These are phyloP conservation scores for Stropharia rugosoannulata DNA, from an alignment of 768 basidiomycete species.

Conservation along the genomic window DNA sequence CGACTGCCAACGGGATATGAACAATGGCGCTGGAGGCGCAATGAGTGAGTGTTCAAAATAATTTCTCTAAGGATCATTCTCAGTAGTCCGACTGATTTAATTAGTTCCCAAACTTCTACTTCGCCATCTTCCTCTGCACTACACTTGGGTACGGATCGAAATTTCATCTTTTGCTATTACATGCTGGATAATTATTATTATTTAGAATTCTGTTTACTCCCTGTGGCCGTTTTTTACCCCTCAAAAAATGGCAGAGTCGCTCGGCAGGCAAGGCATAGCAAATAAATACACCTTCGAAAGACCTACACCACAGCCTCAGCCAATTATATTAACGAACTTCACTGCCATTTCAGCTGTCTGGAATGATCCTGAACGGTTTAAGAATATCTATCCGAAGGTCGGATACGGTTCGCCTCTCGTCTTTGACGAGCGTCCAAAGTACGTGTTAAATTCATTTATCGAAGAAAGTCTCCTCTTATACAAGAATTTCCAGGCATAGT, in stretches of 20 bases:
- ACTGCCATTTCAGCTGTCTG: constrained; percentile 27
- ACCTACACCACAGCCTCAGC: constrained; percentile 21
- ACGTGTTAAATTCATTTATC: background rate
- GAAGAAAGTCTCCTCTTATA: background rate
- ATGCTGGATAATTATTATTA: constrained; percentile 17
- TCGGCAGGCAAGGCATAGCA: constrained; percentile 37
- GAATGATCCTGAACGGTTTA: constrained; percentile 33
- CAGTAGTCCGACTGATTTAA: background rate
- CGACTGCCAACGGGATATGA: constrained; percentile 42
- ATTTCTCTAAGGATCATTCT: constrained; percentile 2
- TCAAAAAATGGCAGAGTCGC: constrained; percentile 32
- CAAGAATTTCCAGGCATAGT: constrained; percentile 23
- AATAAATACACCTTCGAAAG: constrained; percentile 40
- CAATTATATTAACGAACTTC: constrained; percentile 12
- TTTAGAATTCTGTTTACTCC: constrained; percentile 50
- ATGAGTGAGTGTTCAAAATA: constrained; percentile 30
- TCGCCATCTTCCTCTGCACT: constrained; percentile 42
- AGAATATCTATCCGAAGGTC: constrained; percentile 33
- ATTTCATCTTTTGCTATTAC: background rate
- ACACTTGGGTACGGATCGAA: constrained; percentile 28
- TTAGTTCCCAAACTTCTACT: constrained; percentile 43
- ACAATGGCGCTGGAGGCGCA: constrained; percentile 37
- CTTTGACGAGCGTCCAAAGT: constrained; percentile 34
- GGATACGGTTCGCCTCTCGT: constrained; percentile 40
- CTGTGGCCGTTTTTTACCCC: constrained; percentile 72